Base-by-base conservation (phyloP, 352 stramenopile species). In the Aphanomyces astaci region DNA sequence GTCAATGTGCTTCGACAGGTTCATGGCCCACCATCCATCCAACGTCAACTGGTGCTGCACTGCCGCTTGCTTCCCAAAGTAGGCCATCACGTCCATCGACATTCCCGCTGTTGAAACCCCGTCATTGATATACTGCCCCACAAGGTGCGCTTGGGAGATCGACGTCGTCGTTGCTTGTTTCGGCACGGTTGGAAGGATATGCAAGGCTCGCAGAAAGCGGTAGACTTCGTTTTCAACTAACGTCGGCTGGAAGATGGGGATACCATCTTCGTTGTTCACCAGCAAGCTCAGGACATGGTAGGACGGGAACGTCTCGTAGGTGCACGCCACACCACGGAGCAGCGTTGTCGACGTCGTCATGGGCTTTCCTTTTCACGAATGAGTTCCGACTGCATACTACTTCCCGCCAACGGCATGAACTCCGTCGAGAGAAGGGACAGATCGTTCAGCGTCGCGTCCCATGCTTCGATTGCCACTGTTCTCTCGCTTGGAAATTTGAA, bases 171-270 rank as follows among this genome's bases (percentile, higher is more conserved):
- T 59, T 11, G 51, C 22, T 22, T 25, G 10, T 11, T 3, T 10
- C 48, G 27, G 10, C n/a, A 84, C 71, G 0, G 62, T 74, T 4
- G 75, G 72, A 22, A 90, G 49, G 72, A 83, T 77, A 32, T 78
- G 78, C 0, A 94, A 73, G 27, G 71, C 73, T 33, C 72, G 79
- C 62, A 84, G 79, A 57, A 94, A 66, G 0, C 82, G 82, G 68
- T 90, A 75, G 4, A 94, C 75, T 24, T 92, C 85, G 31, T 82
- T 28, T 46, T 94, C 85, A 4, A 80, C 71, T 19, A 92, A 63
- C 31, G 91, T 76, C 0, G 83, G 76, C 52, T 94, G 91, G 25
- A 89, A 63, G 4, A 91, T 75, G 57, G 86, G 80, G 4, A 81
- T 78, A 55, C 86, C 82, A 49, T 90, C 87, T 36, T 94, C 83